Percentiles rank a stretch among this genome's conserved stretches.
These are phyloP conservation scores for Litsea cubeba DNA, from an alignment of 164 flowering plant species.

Conservation along the genomic window DNA sequence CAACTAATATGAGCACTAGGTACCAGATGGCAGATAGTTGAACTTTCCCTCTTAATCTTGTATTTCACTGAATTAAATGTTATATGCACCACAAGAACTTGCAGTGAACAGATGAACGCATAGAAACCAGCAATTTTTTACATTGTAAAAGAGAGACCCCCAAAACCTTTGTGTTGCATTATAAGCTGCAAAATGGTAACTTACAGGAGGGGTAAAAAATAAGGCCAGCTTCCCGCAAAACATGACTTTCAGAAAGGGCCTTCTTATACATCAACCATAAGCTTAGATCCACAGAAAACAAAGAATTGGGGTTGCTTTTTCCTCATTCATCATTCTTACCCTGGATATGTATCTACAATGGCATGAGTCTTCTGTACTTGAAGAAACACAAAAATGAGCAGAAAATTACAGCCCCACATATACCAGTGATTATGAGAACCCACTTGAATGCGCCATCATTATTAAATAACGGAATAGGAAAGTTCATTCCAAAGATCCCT, in stretches of 20 bases:
- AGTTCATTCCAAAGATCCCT: constrained; percentile 95
- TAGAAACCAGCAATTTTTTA: neutral
- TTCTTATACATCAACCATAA: no score
- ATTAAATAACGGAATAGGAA: constrained; percentile 53
- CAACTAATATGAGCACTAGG: neutral
- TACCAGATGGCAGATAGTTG: neutral
- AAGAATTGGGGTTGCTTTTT: neutral
- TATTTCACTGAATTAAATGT: no score
- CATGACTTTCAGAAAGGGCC: neutral
- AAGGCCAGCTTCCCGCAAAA: neutral
- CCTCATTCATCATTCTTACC: neutral
- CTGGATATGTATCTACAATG: constrained; percentile 37
- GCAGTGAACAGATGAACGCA: neutral
- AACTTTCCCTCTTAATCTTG: neutral
- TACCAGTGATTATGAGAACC: constrained; percentile 72
- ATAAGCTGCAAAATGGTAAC: neutral
- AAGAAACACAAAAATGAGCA: constrained; percentile 72
- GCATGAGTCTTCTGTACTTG: constrained; percentile 78
- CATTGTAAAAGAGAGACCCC: neutral
- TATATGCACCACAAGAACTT: neutral
- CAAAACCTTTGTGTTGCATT: neutral
- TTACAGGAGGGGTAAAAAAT: neutral
- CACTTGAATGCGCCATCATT: constrained; percentile 65
- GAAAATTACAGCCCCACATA: constrained; percentile 51
- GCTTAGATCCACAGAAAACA: neutral